These are phyloP conservation scores for Delonix regia DNA, from an alignment of 306 rosid species.

Conservation along the genomic window DNA sequence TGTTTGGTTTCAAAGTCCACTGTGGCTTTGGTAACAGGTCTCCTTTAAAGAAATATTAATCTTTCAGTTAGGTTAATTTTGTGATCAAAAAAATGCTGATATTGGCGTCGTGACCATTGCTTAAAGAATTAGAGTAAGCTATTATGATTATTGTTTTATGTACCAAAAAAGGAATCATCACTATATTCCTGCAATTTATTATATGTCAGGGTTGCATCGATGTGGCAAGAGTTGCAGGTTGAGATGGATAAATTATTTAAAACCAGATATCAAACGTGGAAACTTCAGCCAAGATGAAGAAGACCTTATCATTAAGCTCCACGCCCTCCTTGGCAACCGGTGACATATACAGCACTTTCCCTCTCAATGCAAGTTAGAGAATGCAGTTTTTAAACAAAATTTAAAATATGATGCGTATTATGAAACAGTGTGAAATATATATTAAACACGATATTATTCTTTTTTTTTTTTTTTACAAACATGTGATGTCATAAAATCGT, in stretches of 20 bases:
- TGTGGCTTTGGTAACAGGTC: not conserved
- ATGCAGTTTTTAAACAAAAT: too few species aligned
- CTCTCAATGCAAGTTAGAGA: too few species aligned
- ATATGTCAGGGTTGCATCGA: constrained; percentile 60
- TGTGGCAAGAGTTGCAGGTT: constrained; percentile 83
- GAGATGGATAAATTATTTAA: constrained; percentile 73
- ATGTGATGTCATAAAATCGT: too few species aligned
- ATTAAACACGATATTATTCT: too few species aligned
- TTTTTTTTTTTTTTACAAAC: too few species aligned
- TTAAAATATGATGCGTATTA: too few species aligned
- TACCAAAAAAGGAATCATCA: not conserved
- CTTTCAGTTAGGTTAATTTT: not conserved
- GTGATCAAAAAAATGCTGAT: not conserved
- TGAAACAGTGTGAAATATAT: not conserved
- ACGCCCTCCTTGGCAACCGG: constrained; percentile 83
- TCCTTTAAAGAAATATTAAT: not conserved
- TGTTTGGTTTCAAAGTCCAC: not conserved
- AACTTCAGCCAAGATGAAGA: constrained; percentile 76
- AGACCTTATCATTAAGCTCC: constrained; percentile 79
- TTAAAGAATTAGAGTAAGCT: too few species aligned
- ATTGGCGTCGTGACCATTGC: too few species aligned
- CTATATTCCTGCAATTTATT: not conserved
- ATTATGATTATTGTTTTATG: not conserved
- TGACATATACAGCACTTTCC: constrained; percentile 17
- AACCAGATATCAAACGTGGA: constrained; percentile 77